phyloP scores from a whole-genome alignment of 495 filamentous ascomycete species.

The Thermothielavioides terrestris region DNA sequence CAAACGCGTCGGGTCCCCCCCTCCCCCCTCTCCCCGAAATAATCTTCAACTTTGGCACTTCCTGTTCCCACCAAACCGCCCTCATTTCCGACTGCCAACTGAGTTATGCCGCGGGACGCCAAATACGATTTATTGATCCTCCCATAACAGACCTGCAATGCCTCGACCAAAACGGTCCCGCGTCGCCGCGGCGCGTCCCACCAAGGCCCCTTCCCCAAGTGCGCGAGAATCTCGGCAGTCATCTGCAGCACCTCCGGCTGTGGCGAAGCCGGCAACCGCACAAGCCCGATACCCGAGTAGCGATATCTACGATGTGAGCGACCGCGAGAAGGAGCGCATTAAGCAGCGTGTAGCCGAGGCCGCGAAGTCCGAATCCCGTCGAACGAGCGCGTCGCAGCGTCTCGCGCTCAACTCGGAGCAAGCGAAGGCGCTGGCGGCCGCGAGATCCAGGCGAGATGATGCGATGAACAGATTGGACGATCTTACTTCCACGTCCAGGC shows the following conservation, averaged over 20 bases:
- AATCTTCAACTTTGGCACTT: no score
- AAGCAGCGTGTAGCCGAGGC: conserved; percentile 9
- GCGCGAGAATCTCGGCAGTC: background rate
- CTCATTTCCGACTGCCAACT: no score
- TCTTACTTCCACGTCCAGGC: conserved; percentile 28
- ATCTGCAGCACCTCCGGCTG: conserved; percentile 6
- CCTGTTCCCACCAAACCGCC: no score
- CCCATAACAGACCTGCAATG: conserved; percentile 24
- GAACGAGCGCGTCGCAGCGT: background rate
- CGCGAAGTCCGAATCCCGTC: background rate
- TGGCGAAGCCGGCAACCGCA: conserved; percentile 1
- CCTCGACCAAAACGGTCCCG: conserved; percentile 37
- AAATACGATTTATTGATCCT: no score
- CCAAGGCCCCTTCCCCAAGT: background rate
- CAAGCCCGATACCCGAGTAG: conserved; percentile 13
- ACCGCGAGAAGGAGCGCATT: conserved; percentile 34
- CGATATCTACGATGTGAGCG: conserved; percentile 40
- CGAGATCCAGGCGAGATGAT: conserved; percentile 29
- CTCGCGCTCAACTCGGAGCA: conserved; percentile 21
- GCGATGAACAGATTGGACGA: conserved; percentile 34
- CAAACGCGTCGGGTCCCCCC: no score
- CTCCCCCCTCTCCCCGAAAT: no score
- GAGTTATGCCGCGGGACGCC: no score
- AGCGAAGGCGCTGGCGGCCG: conserved; percentile 20
- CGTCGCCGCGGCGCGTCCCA: conserved; percentile 26